Base-by-base conservation (phyloP, 352 stramenopile species). In the Phytopythium delawarense region DNA sequence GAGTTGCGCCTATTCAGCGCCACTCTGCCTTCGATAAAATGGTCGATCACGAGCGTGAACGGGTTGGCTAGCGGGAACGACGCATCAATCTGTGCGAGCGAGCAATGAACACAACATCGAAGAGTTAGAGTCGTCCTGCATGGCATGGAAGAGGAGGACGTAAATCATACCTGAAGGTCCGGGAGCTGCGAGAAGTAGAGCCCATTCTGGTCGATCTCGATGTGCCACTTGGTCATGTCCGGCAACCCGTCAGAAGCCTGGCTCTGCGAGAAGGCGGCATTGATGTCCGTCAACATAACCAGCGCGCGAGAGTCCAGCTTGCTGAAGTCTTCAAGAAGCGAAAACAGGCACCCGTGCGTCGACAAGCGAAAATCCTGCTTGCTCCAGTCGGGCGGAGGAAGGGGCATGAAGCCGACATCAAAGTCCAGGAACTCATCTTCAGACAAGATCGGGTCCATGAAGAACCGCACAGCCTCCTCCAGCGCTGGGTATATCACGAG, bases 161-260 rank as follows among this genome's bases (percentile, higher is more conserved):
- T 13, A 4, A 57, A 51, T 12, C 25, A 50, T 77, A 91, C 83
- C 81, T 94, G 81, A 11, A 93, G 71, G 61, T 93, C 84, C 57
- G 87, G 87, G 30, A 96, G 72, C 55, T 92, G 83, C 2, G 87
- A 94, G 62, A 96, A 94, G 61, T 92, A 96, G 23, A 96, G 65
- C 1, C 87, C 87, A 44, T 79, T 81, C 32, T 92, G 84, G 44
- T 96, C 80, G 56, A 93, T 76, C 54, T 81, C 81, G 32, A 94
- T 72, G 62, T 96, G 85, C 23, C 84, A 89, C 59, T 96, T 96
- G 30, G 66, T 85, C 70, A 92, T 80, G 62, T 93, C 82, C 11
- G 72, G 57, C 21, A 68, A 54, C 49, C 76, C 71, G 11, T 88
- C 64, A 20, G 70, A 78, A 23, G 78, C 79, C 59, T 94, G 84